Evolutionary conservation across 2,329 filamentous ascomycete genomes (phyloP).

Genomic region (Diaporthe batatas): DNA sequence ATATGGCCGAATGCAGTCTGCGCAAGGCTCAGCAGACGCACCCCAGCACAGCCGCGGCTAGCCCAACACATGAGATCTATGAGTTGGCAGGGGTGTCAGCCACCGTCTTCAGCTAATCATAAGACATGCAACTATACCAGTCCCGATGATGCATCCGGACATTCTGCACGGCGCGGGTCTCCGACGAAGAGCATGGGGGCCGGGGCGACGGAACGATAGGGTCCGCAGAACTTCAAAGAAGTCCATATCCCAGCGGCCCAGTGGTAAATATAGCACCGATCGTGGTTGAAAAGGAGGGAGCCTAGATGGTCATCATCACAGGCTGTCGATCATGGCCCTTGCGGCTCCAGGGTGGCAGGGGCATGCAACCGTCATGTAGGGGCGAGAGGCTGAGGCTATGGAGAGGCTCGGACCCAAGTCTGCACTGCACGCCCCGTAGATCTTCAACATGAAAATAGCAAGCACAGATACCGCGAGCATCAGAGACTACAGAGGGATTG

Average conservation of each 20-base stretch:
- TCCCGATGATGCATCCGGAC: not conserved
- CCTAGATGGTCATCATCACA: not conserved
- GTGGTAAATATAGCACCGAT: not conserved
- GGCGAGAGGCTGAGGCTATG: not conserved
- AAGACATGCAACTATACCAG: not conserved
- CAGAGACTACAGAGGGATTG: not conserved
- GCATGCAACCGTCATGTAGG: not conserved
- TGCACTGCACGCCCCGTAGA: not conserved
- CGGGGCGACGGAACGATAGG: no score
- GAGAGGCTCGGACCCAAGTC: not conserved
- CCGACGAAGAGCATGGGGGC: not conserved
- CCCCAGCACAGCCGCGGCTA: constrained; percentile 2
- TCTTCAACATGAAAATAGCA: not conserved
- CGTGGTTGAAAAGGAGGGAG: not conserved
- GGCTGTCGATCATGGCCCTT: not conserved
- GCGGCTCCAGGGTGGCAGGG: not conserved
- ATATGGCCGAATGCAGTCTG: not conserved
- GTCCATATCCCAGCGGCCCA: not conserved
- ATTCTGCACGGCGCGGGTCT: no score
- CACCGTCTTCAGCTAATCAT: not conserved
- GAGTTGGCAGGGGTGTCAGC: not conserved
- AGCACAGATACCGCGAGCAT: not conserved
- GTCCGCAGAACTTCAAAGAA: not conserved
- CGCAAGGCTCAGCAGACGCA: constrained; percentile 10
- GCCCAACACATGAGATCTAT: not conserved